These are phyloP conservation scores for Tuber calosporum DNA, from an alignment of 495 filamentous ascomycete species.

Conservation along the genomic window DNA sequence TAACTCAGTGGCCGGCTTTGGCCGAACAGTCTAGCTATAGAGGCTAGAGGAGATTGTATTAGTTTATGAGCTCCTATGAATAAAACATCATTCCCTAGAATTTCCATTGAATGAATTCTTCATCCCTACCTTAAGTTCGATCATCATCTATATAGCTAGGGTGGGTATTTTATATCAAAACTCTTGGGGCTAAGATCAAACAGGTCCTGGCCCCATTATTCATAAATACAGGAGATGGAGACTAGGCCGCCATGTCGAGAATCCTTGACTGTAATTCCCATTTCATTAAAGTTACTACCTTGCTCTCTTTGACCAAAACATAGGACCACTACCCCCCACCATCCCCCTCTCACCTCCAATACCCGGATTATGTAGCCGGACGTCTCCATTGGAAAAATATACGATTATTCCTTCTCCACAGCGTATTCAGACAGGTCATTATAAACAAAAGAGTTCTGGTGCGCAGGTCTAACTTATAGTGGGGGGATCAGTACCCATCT, in stretches of 20 bases:
- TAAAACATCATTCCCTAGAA: neutral
- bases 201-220: neutral
- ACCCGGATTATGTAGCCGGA: neutral
- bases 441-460: neutral
- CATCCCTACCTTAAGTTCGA: neutral
- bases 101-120: neutral
- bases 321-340: neutral
- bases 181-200: neutral
- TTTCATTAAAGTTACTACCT: neutral
- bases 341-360: neutral
- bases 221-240: neutral
- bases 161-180: neutral
- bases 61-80: neutral
- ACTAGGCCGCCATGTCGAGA: neutral
- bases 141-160: neutral
- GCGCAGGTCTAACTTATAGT: neutral
- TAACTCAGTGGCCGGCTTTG: neutral
- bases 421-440: neutral
- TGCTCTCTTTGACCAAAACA: neutral
- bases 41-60: neutral
- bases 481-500: neutral
- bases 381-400: neutral
- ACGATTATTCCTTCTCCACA: neutral
- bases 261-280: neutral
- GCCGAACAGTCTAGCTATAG: neutral